phyloP scores from a whole-genome alignment of 306 rosid species.

The Alnus rubra region DNA sequence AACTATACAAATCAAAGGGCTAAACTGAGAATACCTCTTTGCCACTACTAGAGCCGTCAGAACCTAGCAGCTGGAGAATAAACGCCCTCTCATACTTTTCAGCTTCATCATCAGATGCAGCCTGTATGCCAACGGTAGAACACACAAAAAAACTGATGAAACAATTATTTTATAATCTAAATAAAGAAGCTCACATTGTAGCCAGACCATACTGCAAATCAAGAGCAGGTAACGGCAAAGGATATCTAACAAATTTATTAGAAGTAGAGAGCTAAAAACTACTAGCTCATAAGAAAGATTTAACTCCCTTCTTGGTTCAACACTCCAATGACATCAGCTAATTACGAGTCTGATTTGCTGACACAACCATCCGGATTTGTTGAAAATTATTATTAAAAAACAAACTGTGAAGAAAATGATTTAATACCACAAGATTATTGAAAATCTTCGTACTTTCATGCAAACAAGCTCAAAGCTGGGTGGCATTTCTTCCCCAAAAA shows the following conservation, averaged over 20 bases:
- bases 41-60: constrained; percentile 54
- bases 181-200: constrained; percentile 15
- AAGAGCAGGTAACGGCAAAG: constrained; percentile 6
- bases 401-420: too few relatives aligned
- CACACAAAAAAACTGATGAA: constrained; percentile 4
- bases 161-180: constrained; percentile 2
- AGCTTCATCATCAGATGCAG: constrained; percentile 68
- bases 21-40: constrained; percentile 66
- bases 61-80: constrained; percentile 65
- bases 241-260: background rate
- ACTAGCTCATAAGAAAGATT: too few relatives aligned
- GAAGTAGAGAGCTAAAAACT: background rate
- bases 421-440: too few relatives aligned
- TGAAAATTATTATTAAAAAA: background rate
- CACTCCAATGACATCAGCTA: background rate
- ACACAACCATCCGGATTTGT: background rate
- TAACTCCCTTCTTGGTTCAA: too few relatives aligned
- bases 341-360: background rate
- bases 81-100: constrained; percentile 83
- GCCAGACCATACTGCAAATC: constrained; percentile 8
- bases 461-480: too few relatives aligned
- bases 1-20: constrained; percentile 8
- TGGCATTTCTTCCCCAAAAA: too few relatives aligned
- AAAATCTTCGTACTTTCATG: too few relatives aligned
- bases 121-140: constrained; percentile 45